Base-by-base conservation (phyloP, 306 rosid genomes). In the Quercus rubra region DNA sequence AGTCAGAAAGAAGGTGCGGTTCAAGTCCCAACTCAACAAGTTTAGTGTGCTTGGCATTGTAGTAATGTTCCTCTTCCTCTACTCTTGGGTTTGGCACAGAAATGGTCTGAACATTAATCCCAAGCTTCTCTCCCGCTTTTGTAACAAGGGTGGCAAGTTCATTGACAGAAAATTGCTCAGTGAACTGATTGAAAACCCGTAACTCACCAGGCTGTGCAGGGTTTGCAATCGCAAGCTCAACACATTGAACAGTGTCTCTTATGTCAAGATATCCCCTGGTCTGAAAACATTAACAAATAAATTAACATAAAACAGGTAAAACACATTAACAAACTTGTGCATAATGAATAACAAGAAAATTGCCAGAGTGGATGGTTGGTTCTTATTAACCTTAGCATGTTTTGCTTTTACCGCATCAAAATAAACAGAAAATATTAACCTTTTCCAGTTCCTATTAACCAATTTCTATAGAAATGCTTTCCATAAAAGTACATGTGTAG, bases 21-120 rank as follows among this genome's bases (percentile, higher is more conserved):
- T 84, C 85, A 13, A 94, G 92, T 57, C 99, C 97, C 88, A 94
- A 86, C 86, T 94, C 96, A 64, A 91, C 77, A 27, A 94, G 92
- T 79, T 92, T 94, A 23, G 99, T 94, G 90, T 91, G 97, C 82
- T 89, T 94, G 80, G 97, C 94, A 23, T 94, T 94, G 92, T 94
- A 94, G 88, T 94, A 92, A 85, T 94, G 99, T 83, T 92, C 99
- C 91, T 94, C 99, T 38, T 91, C 92, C 84, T 94, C 99, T 28
- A 94, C 97, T 80, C 99, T 87, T 23, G 99, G 99, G 90, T 92
- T 94, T 82, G 97, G 97, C 74, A 94, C 99, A 15, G 94, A 77
- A 76, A 66, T 86, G 58, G 95, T 85, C 86, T 89, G 75, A 78
- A 94, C 99, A 31, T 85, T 77, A 35, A 94, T 81, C 51, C 98